phyloP scores from a whole-genome alignment of 345 rosid genomes.

The Heritiera littoralis region DNA sequence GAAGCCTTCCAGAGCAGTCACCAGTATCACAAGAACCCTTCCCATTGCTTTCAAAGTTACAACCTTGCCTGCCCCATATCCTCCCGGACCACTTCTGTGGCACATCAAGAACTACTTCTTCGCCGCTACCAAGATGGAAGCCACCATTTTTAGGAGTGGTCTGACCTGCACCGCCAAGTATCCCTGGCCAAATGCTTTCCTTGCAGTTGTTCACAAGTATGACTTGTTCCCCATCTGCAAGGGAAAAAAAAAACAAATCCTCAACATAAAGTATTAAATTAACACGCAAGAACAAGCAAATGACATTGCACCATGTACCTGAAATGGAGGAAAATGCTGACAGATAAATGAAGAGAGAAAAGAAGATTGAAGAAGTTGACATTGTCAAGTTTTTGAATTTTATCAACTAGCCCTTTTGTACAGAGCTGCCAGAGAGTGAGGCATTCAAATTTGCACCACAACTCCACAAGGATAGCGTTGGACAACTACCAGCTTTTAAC shows the following conservation, averaged over 20 bases:
- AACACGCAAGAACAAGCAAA: background rate
- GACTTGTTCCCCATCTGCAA: constrained; percentile 67
- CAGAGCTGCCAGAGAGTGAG: background rate
- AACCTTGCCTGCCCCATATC: constrained; percentile 86
- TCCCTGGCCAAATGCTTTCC: constrained; percentile 83
- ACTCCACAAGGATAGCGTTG: constrained; percentile 2
- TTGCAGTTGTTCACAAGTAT: constrained; percentile 82
- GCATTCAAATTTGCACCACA: background rate
- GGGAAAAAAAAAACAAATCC: background rate
- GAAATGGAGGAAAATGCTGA: constrained; percentile 23
- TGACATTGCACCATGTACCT: constrained; percentile 12
- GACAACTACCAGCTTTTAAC: background rate
- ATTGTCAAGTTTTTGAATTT: constrained; percentile 25
- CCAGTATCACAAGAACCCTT: constrained; percentile 75
- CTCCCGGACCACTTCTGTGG: constrained; percentile 86
- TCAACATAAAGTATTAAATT: background rate
- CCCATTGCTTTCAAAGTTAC: constrained; percentile 55
- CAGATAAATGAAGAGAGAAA: constrained; percentile 33
- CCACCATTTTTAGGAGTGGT: constrained; percentile 63
- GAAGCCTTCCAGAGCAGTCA: constrained; percentile 61
- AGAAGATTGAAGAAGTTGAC: constrained; percentile 33
- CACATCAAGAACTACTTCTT: constrained; percentile 63
- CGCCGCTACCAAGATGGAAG: constrained; percentile 60
- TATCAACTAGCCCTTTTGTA: background rate
- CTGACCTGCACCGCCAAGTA: constrained; percentile 71